Base-by-base conservation (phyloP, 129 eudicot species). In the Ambrosia trifida region DNA sequence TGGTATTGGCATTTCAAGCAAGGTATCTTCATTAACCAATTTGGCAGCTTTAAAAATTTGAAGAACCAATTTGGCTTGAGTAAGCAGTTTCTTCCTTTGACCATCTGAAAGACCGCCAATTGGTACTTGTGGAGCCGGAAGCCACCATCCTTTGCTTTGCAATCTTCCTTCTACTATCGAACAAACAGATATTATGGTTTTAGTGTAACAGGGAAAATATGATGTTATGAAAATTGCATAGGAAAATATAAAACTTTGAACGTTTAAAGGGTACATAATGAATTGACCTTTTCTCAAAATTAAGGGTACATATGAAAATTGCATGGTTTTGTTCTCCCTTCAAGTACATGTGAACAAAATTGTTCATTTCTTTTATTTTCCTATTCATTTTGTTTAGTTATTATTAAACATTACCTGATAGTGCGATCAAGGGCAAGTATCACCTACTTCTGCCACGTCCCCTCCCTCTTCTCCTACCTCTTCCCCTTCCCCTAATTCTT, bases 121-220 rank as follows among this genome's bases (percentile, higher is more conserved):
- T 19, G 97, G 99, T 20, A 95, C 91, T 54, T 78, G 89, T 17
- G 97, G 99, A 12, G 75, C 80, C 0, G 99, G 99, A 72, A 95
- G 97, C 99, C 97, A 90, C 99, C 99, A 90, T 74, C 97, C 77
- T 72, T 81, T 86, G 88, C 96, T 86, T 80, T 85, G 76, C 14
- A 82, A 80, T 68, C 88, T 84, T 50, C 94, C 97, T 86, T 90
- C 99, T 9, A 84, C 91, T 74, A n/a, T n/a, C n/a, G n/a, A n/a
- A n/a, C n/a, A n/a, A n/a, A n/a, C n/a, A n/a, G n/a, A n/a, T n/a
- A n/a, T n/a, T n/a, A n/a, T n/a, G n/a, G n/a, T n/a, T n/a, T n/a
- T n/a, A n/a, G n/a, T n/a, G n/a, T n/a, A n/a, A n/a, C n/a, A n/a
- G n/a, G n/a, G n/a, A n/a, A n/a, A n/a, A n/a, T n/a, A n/a, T n/a